These are phyloP conservation scores for Ophiostoma pallidulum DNA, from an alignment of 2,329 filamentous ascomycete species.

Conservation along the genomic window DNA sequence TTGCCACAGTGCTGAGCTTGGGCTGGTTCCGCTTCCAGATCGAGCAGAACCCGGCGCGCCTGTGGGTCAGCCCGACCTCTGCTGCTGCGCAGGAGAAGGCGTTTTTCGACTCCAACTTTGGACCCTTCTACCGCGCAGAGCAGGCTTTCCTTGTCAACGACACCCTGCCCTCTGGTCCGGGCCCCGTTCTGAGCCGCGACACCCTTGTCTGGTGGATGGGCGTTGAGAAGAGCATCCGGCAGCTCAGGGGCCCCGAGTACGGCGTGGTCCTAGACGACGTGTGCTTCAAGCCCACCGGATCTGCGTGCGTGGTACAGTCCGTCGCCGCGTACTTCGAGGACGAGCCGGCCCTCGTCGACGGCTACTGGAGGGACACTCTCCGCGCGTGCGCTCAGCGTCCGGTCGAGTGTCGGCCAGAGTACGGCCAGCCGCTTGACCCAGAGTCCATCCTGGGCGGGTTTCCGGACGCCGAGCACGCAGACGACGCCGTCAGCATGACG, in stretches of 20 bases:
- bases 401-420: conserved; percentile 76
- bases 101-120: conserved; percentile 90
- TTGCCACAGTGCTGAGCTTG: conserved; percentile 70
- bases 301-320: conserved; percentile 87
- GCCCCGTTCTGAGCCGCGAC: conserved; percentile 78
- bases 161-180: conserved; percentile 50
- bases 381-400: conserved; percentile 68
- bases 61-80: conserved; percentile 96
- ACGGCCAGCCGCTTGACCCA: conserved; percentile 79
- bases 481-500: conserved; percentile 70
- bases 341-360: conserved; percentile 51
- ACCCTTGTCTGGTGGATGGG: conserved; percentile 90
- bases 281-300: conserved; percentile 86
- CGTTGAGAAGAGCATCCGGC: conserved; percentile 67
- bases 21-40: conserved; percentile 87
- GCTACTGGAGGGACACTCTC: conserved; percentile 64
- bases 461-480: conserved; percentile 51
- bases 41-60: conserved; percentile 77
- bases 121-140: conserved; percentile 89
- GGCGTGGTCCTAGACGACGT: conserved; percentile 69
- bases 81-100: conserved; percentile 83
- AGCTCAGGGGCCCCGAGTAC: conserved; percentile 59
- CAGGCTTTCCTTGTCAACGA: conserved; percentile 94
- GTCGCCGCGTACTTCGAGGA: conserved; percentile 81
- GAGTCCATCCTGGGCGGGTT: conserved; percentile 81